phyloP scores from a whole-genome alignment of 768 basidiomycete genomes.

The Tulasnella sp. region DNA sequence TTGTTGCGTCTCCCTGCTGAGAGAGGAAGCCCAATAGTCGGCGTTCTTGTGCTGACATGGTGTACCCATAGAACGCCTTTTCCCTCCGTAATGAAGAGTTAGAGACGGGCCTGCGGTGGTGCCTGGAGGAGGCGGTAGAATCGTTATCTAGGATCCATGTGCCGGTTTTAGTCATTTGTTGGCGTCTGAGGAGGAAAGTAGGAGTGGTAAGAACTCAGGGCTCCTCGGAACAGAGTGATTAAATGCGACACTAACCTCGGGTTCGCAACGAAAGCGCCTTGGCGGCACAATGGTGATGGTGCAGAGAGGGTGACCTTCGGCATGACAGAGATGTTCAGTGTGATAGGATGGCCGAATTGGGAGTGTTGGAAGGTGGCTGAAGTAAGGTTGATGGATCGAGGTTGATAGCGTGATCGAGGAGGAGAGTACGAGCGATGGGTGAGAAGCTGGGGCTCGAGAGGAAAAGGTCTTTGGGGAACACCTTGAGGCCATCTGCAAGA shows the following conservation, averaged over 20 bases:
- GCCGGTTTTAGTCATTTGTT: not conserved
- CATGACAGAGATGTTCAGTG: not conserved
- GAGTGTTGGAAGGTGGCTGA: not conserved
- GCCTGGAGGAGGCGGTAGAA: not conserved
- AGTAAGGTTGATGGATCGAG: not conserved
- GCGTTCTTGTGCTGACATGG: slow-evolving; percentile 4
- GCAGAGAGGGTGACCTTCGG: not conserved
- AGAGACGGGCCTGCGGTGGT: not conserved
- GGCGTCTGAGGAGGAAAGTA: not conserved
- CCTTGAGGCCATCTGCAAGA: not conserved
- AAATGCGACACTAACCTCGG: not conserved
- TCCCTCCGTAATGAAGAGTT: not conserved
- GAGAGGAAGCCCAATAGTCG: not conserved
- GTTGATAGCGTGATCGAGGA: not conserved
- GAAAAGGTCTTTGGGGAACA: not conserved
- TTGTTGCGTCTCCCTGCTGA: not conserved
- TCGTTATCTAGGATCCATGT: not conserved
- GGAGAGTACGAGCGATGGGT: not conserved
- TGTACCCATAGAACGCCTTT: not conserved
- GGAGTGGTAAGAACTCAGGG: not conserved
- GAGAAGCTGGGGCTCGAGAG: not conserved
- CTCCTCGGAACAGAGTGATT: not conserved
- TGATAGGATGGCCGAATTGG: too few species aligned
- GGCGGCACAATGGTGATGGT: not conserved
- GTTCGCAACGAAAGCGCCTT: not conserved